These are phyloP conservation scores for Euphorbia corollata DNA, from an alignment of 441 rosid genomes.

Conservation along the genomic window DNA sequence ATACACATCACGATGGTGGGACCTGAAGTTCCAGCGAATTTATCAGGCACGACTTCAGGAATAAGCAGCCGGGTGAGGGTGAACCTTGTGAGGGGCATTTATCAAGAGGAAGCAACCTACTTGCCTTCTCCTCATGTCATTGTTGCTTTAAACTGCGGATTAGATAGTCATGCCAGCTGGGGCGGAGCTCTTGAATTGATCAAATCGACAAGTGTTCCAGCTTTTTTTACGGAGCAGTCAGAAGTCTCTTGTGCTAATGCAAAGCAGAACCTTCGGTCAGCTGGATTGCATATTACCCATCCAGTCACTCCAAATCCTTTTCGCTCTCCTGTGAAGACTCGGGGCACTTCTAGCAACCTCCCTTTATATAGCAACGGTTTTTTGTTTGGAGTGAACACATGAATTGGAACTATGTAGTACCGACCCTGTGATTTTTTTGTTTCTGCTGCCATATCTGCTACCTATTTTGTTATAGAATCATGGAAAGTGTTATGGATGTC, in stretches of 20 bases:
- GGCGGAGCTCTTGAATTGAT: constrained; percentile 37
- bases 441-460: neutral
- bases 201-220: constrained; percentile 31
- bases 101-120: constrained; percentile 40
- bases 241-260: constrained; percentile 37
- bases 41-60: constrained; percentile 44
- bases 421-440: constrained; percentile 11
- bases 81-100: constrained; percentile 38
- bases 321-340: constrained; percentile 35
- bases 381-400: constrained; percentile 38
- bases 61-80: constrained; percentile 40
- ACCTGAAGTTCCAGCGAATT: constrained; percentile 38
- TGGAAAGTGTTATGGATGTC: neutral
- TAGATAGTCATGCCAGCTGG: constrained; percentile 31
- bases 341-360: constrained; percentile 31
- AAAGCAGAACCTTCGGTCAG: constrained; percentile 35
- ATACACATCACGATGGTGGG: constrained; percentile 44
- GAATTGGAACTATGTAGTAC: neutral
- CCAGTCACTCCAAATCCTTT: constrained; percentile 43
- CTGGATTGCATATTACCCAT: constrained; percentile 41
- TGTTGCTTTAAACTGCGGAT: constrained; percentile 33
- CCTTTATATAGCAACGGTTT: constrained; percentile 42
- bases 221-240: constrained; percentile 38
- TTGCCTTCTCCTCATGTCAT: constrained; percentile 38
- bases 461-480: too few species aligned